Base-by-base conservation (phyloP, 2,329 filamentous ascomycete species). In the Pseudogymnoascus sp. region DNA sequence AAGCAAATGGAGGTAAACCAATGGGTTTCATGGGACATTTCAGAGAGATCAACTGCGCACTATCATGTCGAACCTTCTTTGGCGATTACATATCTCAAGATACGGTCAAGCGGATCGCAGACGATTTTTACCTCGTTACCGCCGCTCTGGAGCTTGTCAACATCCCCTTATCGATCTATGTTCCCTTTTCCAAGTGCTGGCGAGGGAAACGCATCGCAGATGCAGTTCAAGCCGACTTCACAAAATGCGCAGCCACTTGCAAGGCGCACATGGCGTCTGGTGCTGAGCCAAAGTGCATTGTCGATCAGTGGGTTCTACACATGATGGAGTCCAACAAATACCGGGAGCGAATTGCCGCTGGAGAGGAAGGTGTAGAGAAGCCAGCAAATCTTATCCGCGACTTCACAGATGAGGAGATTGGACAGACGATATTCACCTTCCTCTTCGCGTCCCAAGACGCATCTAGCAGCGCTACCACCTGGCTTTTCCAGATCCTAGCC, bases 81-180 rank as follows among this genome's bases (percentile, higher is more conserved):
- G 89, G 90, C 25, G 83, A 91, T 75, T 92, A 92, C 77, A 90
- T 91, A 74, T 84, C 84, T 7, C 83, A 90, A 44, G 83, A 85
- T 64, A 81, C 84, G 4, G 83, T 92, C 63, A 86, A 89, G 77
- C 87, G 82, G 73, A 89, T 92, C 63, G 86, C 89, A 15, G 85
- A 91, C 70, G 89, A 92, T 74, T 92, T 89, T 74, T 92, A 91
- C 74, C 79, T 86, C 64, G 88, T 89, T 68, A 92, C 89, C 4
- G 89, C 86, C 21, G 89, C 90, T 0, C 81, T 92, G 44, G 89
- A 92, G 73, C 81, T 92, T 21, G 89, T 92, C 77, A 92, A 92
- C 75, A 85, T 92, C 69, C 89, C 89, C 3, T 62, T 79, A 0
- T 78, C 77, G 0, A 84, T 92, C 70, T 90, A 91, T 68, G 74